Percentiles rank a stretch among this genome's conserved stretches.
Conservation (phyloP, 2,329 filamentous ascomycete genomes). For the Dissoconium aciculare region DNA sequence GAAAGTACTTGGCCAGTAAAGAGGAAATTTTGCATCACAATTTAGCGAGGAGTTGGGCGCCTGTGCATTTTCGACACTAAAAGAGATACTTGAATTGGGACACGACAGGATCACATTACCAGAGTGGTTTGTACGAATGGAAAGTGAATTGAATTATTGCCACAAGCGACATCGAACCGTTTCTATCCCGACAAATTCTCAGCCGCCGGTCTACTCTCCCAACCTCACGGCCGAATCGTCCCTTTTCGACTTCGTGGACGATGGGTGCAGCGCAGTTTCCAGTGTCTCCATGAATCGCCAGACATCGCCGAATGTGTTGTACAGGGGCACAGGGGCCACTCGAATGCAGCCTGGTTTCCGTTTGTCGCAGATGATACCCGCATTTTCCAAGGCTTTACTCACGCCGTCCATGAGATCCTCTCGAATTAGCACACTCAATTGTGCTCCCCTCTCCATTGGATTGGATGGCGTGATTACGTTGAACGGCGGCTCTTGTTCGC, state of each 20-base stretch:
- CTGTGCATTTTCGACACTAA: not conserved
- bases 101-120: not conserved
- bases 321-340: slow-evolving; percentile 69
- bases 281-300: slow-evolving; percentile 45
- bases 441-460: slow-evolving; percentile 53
- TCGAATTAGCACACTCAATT: slow-evolving; percentile 58
- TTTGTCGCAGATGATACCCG: slow-evolving; percentile 66
- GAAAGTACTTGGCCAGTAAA: slow-evolving; percentile 30
- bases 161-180: too few relatives aligned
- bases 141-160: too few relatives aligned
- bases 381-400: slow-evolving; percentile 45
- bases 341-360: slow-evolving; percentile 73
- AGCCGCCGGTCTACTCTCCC: too few relatives aligned
- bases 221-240: not conserved
- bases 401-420: slow-evolving; percentile 57
- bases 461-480: slow-evolving; percentile 52
- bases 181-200: too few relatives aligned
- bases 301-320: slow-evolving; percentile 67
- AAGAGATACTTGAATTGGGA: not conserved
- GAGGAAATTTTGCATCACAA: not conserved
- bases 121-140: too few relatives aligned
- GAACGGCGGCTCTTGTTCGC: slow-evolving; percentile 22
- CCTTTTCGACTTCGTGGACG: not conserved
- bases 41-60: slow-evolving; percentile 19
- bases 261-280: slow-evolving; percentile 25